Percentiles rank a stretch among this genome's conserved stretches.
phyloP scores from a whole-genome alignment of 2,329 filamentous ascomycete genomes.

The Fusarium sp. region DNA sequence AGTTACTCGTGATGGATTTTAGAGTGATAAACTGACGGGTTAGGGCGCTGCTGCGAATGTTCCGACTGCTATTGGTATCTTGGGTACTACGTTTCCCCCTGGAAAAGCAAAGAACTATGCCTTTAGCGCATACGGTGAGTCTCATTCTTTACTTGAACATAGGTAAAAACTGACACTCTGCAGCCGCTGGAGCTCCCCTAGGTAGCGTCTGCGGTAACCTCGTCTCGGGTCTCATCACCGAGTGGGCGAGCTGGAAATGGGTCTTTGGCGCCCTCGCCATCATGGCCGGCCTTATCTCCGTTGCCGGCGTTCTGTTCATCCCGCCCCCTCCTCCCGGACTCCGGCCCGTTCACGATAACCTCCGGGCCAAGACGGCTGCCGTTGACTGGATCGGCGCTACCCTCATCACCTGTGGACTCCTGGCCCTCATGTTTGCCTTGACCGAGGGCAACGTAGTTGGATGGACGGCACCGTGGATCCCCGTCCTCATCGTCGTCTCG shows the following conservation, averaged over 20 bases:
- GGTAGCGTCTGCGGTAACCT: constrained; percentile 75
- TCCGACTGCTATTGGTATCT: constrained; percentile 77
- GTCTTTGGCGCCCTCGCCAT: constrained; percentile 75
- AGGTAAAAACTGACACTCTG: neutral
- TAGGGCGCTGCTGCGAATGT: constrained; percentile 76
- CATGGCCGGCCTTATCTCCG: constrained; percentile 67
- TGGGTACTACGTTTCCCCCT: constrained; percentile 75
- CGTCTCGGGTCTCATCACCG: constrained; percentile 71
- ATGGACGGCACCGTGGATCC: constrained; percentile 73
- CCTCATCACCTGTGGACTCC: constrained; percentile 70
- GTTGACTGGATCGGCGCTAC: constrained; percentile 77
- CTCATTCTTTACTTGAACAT: too few species aligned
- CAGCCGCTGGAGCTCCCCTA: constrained; percentile 72
- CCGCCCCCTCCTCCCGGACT: constrained; percentile 59
- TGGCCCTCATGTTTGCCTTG: constrained; percentile 74
- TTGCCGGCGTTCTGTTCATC: constrained; percentile 70
- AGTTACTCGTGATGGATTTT: neutral
- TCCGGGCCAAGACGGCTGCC: constrained; percentile 53
- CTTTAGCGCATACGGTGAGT: constrained; percentile 70
- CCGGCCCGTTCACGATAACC: constrained; percentile 36
- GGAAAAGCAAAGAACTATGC: constrained; percentile 78
- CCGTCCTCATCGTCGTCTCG: constrained; percentile 68
- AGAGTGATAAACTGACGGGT: neutral
- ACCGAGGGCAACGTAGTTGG: constrained; percentile 78
- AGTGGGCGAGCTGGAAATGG: constrained; percentile 75